Percentiles rank a stretch among this genome's conserved stretches.
phyloP scores from a whole-genome alignment of 805 yeast species.

The Saturnispora mendoncae region DNA sequence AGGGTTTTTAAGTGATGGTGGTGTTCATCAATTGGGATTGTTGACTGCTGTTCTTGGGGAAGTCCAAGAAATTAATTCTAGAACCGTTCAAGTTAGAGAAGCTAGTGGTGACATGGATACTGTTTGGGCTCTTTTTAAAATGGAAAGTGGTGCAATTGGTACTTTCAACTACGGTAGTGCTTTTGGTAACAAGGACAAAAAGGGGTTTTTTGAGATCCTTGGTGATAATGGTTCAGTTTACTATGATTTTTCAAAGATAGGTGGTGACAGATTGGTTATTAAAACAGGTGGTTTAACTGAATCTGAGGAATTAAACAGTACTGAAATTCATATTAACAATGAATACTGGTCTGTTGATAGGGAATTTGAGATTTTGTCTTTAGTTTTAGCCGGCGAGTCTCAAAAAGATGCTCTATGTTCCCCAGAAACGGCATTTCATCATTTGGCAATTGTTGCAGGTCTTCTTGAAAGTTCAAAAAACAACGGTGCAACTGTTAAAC shows the following conservation, averaged over 20 bases:
- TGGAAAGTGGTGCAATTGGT: slow-evolving; percentile 60
- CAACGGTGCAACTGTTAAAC: slow-evolving; percentile 29
- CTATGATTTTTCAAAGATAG: slow-evolving; percentile 54
- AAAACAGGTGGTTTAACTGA: slow-evolving; percentile 45
- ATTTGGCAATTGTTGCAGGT: slow-evolving; percentile 84
- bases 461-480: slow-evolving; percentile 59
- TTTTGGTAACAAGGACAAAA: slow-evolving; percentile 72
- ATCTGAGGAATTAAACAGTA: slow-evolving; percentile 37
- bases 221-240: slow-evolving; percentile 73
- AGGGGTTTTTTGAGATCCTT: slow-evolving; percentile 56
- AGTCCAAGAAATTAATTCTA: slow-evolving; percentile 62
- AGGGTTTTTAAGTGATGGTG: slow-evolving; percentile 89
- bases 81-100: slow-evolving; percentile 66
- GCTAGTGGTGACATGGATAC: slow-evolving; percentile 79
- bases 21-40: slow-evolving; percentile 89
- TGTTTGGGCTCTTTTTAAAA: slow-evolving; percentile 58
- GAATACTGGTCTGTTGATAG: slow-evolving; percentile 33
- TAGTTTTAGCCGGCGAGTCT: slow-evolving; percentile 23
- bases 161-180: slow-evolving; percentile 83
- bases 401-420: slow-evolving; percentile 26
- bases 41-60: slow-evolving; percentile 76
- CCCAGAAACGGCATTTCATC: slow-evolving; percentile 85
- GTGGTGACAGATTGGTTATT: slow-evolving; percentile 32
- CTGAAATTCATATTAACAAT: slow-evolving; percentile 34
- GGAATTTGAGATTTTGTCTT: slow-evolving; percentile 43